Evolutionary conservation across 495 filamentous ascomycete genomes (phyloP), one percentile per base, ranked within the genome.

Genomic region (Terfezia claveryi): DNA sequence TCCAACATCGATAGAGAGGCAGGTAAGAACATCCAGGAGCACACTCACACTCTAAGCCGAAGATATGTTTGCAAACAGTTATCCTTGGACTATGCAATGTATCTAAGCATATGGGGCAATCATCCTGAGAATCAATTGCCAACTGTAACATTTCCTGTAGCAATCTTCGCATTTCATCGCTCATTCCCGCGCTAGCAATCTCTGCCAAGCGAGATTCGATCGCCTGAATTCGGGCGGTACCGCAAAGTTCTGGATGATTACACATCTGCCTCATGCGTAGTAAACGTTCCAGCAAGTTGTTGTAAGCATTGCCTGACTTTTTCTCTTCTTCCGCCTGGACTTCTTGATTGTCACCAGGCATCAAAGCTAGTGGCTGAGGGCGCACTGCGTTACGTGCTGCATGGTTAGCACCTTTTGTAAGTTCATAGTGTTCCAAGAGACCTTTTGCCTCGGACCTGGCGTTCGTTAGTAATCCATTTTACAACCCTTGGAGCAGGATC

Each of bases 11-110:
- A 32, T 32, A 32, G 7, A 32, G 27, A 32, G 44, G 44, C n/a
- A 49, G 8, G 44, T 49, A n/a, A n/a, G 8, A 37, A 53, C 51
- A 54, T 44, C 57, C 44, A 36, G 44, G 10, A 8, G 12, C 10
- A 20, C 7, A 32, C 55, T 53, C 17, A 59, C 88, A 94, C 23
- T 71, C 69, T 23, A 70, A 70, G 56, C 84, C 84, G 66, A 85
- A 95, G 9, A 81, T 70, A 66, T 95, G 88, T 36, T 84, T 87
- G 68, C 88, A 95, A 37, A 80, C 76, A 2, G 88, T 95, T 57
- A 95, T 94, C 50, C 89, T 77, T 0, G 88, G 88, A 23, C 76
- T 71, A 10, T 79, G 76, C 4, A 93, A 68, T 1, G 70, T 66
- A 11, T 94, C 87, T 8, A 89, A 73, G 65, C 88, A 95, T 49